phyloP scores from a whole-genome alignment of 116 monocot species.

The Dioscorea cayenensis region DNA sequence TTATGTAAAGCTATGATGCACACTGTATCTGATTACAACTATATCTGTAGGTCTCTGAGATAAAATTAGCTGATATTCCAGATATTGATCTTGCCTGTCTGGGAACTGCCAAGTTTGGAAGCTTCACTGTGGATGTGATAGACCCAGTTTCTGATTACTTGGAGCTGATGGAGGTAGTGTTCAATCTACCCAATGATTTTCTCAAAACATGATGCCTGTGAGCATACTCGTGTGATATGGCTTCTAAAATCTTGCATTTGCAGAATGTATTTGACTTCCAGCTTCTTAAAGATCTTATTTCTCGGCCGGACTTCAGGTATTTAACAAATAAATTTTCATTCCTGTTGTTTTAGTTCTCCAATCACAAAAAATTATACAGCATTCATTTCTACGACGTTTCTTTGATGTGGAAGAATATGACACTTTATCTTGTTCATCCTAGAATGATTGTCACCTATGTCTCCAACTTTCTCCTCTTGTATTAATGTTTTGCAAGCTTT shows the following conservation, averaged over 20 bases:
- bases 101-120: constrained; percentile 56
- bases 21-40: neutral
- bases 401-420: neutral
- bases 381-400: neutral
- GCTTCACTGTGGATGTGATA: constrained; percentile 77
- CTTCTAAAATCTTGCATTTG: constrained; percentile 5
- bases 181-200: neutral
- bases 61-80: constrained; percentile 79
- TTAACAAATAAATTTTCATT: neutral
- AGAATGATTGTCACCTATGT: too few relatives aligned
- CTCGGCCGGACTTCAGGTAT: constrained; percentile 85
- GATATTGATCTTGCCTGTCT: constrained; percentile 69
- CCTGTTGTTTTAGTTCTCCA: neutral
- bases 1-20: too few relatives aligned
- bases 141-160: constrained; percentile 95
- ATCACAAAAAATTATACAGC: too few relatives aligned
- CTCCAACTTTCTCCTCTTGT: neutral
- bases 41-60: constrained; percentile 76
- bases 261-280: constrained; percentile 93
- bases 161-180: constrained; percentile 85
- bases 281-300: constrained; percentile 76
- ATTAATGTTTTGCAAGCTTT: neutral
- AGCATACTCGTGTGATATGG: neutral
- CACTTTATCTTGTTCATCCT: neutral
- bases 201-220: neutral